A percentile compares a stretch with the other conserved stretches of the same genome.
phyloP scores from a whole-genome alignment of 768 basidiomycete species.

The Lactarius akahatsu region DNA sequence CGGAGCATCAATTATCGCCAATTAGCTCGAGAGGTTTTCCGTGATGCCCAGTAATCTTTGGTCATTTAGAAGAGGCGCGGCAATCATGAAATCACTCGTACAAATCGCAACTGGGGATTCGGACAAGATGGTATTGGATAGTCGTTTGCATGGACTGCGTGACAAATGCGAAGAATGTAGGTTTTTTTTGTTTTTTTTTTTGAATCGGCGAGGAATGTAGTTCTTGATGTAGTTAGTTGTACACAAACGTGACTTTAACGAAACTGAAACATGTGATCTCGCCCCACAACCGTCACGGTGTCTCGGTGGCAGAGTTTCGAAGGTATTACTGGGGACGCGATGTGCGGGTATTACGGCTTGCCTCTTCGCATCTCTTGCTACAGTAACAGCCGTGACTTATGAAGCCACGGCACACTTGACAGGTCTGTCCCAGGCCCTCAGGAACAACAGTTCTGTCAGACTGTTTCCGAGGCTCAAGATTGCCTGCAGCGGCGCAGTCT shows the following conservation, averaged over 20 bases:
- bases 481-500: neutral
- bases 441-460: neutral
- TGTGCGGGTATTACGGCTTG: neutral
- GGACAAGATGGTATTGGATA: too few relatives aligned
- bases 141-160: too few relatives aligned
- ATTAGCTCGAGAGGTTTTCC: too few relatives aligned
- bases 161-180: too few relatives aligned
- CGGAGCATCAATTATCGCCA: too few relatives aligned
- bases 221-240: neutral
- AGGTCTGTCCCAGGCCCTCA: neutral
- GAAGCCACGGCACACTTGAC: constrained; percentile 14
- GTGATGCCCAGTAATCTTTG: too few relatives aligned
- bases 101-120: too few relatives aligned
- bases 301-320: neutral
- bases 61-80: too few relatives aligned
- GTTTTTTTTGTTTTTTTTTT: too few relatives aligned
- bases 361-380: constrained; percentile 3
- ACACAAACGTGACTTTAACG: neutral
- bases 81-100: too few relatives aligned
- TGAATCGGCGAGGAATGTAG: too few relatives aligned
- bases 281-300: too few relatives aligned
- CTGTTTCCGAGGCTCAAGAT: neutral
- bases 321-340: neutral
- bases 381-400: constrained; percentile 2
- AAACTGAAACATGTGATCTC: neutral